phyloP scores from a whole-genome alignment of 768 basidiomycete species.

The Boletus rubroflammeus region DNA sequence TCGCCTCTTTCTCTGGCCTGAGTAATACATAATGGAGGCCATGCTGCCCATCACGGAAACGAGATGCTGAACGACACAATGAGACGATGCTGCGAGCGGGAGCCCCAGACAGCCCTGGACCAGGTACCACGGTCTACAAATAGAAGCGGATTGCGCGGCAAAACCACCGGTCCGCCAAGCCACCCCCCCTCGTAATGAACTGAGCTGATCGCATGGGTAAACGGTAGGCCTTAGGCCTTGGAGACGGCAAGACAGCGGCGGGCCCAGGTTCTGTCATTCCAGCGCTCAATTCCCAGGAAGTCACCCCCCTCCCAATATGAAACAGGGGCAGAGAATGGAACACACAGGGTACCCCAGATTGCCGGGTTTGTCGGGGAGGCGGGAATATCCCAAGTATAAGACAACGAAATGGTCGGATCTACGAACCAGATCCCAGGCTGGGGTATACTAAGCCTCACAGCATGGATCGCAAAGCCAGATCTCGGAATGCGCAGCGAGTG shows the following conservation, averaged over 20 bases:
- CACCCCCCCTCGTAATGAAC: slow-evolving; percentile 20
- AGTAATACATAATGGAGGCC: slow-evolving; percentile 17
- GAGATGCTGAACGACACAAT: background rate
- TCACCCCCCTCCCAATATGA: background rate
- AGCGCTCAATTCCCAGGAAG: background rate
- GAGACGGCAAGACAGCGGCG: slow-evolving; percentile 2
- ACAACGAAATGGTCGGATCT: slow-evolving; percentile 19
- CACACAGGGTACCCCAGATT: slow-evolving; percentile 15
- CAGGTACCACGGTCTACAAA: slow-evolving; percentile 11
- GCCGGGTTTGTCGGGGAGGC: slow-evolving; percentile 1
- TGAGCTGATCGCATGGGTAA: slow-evolving; percentile 17
- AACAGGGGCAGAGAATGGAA: slow-evolving; percentile 21
- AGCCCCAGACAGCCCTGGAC: slow-evolving; percentile 5
- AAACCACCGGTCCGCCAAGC: slow-evolving; percentile 18
- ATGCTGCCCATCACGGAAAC: slow-evolving; percentile 2
- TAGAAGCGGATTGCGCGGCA: slow-evolving; percentile 14
- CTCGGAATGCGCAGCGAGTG: slow-evolving; percentile 11
- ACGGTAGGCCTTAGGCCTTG: background rate
- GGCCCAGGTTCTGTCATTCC: slow-evolving; percentile 1
- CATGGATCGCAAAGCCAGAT: slow-evolving; percentile 14
- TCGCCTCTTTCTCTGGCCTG: background rate
- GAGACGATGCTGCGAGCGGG: slow-evolving; percentile 1
- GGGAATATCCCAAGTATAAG: background rate
- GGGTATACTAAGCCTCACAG: slow-evolving; percentile 9
- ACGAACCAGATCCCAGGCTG: slow-evolving; percentile 11